Evolutionary conservation across 2,329 filamentous ascomycete species (phyloP), one percentile per base, ranked within the genome.

Genomic region (Diplodia intermedia): DNA sequence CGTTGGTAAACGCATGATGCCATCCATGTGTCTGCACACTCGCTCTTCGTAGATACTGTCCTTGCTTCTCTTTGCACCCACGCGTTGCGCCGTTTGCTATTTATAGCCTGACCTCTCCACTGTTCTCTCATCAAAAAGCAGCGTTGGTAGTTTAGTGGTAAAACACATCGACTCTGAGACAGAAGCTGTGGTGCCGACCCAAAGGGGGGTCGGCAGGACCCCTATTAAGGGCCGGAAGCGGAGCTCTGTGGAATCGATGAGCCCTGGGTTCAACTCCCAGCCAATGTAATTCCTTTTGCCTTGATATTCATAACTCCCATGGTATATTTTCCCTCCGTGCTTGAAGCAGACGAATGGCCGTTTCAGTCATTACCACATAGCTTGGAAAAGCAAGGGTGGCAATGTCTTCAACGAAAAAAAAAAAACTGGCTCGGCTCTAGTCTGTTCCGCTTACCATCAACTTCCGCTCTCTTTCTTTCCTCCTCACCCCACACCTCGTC

Each of bases 111-210:
- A 15, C 50, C 3, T 3, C 8, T 29, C 23, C 11, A 14, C 50
- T 5, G 11, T 0, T 11, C 6, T 26, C 12, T 29, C 11, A 53
- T 53, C 23, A 14, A 53, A 23, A 53, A 18, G 3, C 11, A 26
- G 50, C 23, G 23, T 53, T 18, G 50, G 50, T 53, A 14, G 50
- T 53, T 53, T 53, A 53, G 50, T 6, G 50, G 50, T 15, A 53
- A 53, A 14, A 53, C 50, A 29, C 15, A 53, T 53, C 23, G 23
- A 29, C 29, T 26, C 23, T 53, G 4, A 12, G 2, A 23, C 26
- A 29, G 26, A 53, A 4, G 23, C 18, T 20, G 43, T 20, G n/a
- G 0, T 20, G 43, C n/a, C 2, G 1, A 4, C 18, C 43, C 18
- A 9, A 3, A 43, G 6, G 4, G 15, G 18, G 6, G 3, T 7